Percentiles rank a stretch among this genome's conserved stretches.
Conservation (phyloP, 257 asterid genomes). For the Gentiana straminea region DNA sequence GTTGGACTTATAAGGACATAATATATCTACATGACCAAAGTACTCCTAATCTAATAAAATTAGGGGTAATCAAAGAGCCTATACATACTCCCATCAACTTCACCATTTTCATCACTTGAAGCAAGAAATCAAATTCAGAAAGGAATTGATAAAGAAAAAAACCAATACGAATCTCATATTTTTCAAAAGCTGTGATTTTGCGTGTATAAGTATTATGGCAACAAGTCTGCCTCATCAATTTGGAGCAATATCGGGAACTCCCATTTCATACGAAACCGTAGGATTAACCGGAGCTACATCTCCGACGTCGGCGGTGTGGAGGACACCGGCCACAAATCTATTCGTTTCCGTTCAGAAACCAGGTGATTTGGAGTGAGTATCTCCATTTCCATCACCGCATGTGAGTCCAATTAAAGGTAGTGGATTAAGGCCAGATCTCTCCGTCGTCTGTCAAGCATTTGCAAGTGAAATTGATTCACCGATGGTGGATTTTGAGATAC, state of each 20-base stretch:
- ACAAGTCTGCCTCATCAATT: constrained; percentile 85
- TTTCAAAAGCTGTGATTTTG: too few relatives aligned
- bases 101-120: too few relatives aligned
- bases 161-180: too few relatives aligned
- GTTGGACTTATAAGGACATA: too few relatives aligned
- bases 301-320: constrained; percentile 52
- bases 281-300: constrained; percentile 26
- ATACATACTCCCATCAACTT: too few relatives aligned
- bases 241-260: constrained; percentile 55
- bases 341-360: constrained; percentile 39
- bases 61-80: too few relatives aligned
- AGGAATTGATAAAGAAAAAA: too few relatives aligned
- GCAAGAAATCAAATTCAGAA: too few relatives aligned
- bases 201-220: constrained; percentile 36
- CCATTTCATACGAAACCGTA: constrained; percentile 31
- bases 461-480: constrained; percentile 27
- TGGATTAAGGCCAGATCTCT: constrained; percentile 46
- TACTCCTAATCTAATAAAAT: too few relatives aligned
- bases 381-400: constrained; percentile 85
- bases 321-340: constrained; percentile 35
- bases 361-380: constrained; percentile 42
- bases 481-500: neutral
- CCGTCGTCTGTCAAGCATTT: constrained; percentile 74
- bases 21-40: too few relatives aligned
- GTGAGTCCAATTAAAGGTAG: constrained; percentile 53